Base-by-base conservation (phyloP, 768 basidiomycete genomes). In the Rhizopogon salebrosus region DNA sequence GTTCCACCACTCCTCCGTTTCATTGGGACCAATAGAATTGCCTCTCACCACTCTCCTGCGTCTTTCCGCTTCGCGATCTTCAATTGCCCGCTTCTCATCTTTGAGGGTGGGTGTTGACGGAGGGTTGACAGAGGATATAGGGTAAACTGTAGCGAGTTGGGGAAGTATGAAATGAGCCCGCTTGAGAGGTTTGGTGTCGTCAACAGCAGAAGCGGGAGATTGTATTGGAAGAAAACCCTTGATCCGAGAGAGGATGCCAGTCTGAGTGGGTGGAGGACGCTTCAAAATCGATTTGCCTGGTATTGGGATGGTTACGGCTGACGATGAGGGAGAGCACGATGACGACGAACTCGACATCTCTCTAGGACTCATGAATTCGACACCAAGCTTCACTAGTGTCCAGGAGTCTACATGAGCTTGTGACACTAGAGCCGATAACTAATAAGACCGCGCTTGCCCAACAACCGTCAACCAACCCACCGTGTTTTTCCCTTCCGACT, bases 151-250 rank as follows among this genome's bases (percentile, higher is more conserved):
- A 29, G 83, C 84, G 60, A 97, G 80, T 59, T 89, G 80, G 0
- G 91, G 91, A 11, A 97, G 74, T 58, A 95, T 89, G 65, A 98
- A 98, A 61, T 95, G 90, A 0, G 95, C 97, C 46, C 90, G 73
- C 63, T 90, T 92, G 57, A 95, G 76, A 10, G 89, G 82, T 61
- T 77, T 81, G 41, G 80, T 74, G 62, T 81, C 80, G 46, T 68
- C 69, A n/a, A 62, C 24, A 36, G 37, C 14, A 3, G 57, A 51
- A 10, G 57, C 18, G 3, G 70, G 51, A 26, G 70, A 72, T 56
- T 80, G 83, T 0, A 79, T 79, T 13, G 88, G 89, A 22, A 92
- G 72, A 64, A 91, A 84, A 53, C 84, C 81, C 40, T 84, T 84
- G 63, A 91, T 77, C 51, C 87, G 82, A 20, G 83, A 83, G 66